phyloP scores from a whole-genome alignment of 345 rosid genomes.

The Eucalyptus urophylla region DNA sequence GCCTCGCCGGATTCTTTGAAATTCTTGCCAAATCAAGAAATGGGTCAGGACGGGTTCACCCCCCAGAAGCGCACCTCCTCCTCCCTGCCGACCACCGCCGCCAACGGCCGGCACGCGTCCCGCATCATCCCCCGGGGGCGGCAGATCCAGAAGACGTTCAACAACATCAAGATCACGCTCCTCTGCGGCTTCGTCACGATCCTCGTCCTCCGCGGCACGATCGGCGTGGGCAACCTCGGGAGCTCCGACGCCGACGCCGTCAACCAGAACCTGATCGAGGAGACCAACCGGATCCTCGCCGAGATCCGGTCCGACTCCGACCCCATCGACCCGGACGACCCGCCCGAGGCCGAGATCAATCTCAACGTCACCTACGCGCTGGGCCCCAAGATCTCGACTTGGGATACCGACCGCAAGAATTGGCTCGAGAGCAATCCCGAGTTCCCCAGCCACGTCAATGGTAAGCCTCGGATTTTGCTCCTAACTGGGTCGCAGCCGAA shows the following conservation, averaged over 20 bases:
- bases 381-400: conserved; percentile 57
- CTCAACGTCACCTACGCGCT: conserved; percentile 58
- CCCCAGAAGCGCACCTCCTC: conserved; percentile 56
- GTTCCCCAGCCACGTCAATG: conserved; percentile 52
- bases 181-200: conserved; percentile 92
- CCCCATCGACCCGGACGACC: conserved; percentile 46
- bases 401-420: conserved; percentile 55
- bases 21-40: background rate
- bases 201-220: conserved; percentile 88
- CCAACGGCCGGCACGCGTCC: conserved; percentile 26
- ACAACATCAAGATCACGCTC: conserved; percentile 82
- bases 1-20: background rate
- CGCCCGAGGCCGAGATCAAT: conserved; percentile 31
- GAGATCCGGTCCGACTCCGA: conserved; percentile 91
- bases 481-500: conserved; percentile 86
- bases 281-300: conserved; percentile 70
- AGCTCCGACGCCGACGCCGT: conserved; percentile 70
- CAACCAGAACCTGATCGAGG: conserved; percentile 66
- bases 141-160: conserved; percentile 86
- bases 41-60: conserved; percentile 55
- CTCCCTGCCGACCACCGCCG: conserved; percentile 27
- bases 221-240: conserved; percentile 73
- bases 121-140: conserved; percentile 47
- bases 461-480: conserved; percentile 63
- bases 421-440: conserved; percentile 63